Percentiles rank a stretch among this genome's conserved stretches.
These are phyloP conservation scores for Trypanosoma lewisi DNA, from an alignment of 208 protist species.

Conservation along the genomic window DNA sequence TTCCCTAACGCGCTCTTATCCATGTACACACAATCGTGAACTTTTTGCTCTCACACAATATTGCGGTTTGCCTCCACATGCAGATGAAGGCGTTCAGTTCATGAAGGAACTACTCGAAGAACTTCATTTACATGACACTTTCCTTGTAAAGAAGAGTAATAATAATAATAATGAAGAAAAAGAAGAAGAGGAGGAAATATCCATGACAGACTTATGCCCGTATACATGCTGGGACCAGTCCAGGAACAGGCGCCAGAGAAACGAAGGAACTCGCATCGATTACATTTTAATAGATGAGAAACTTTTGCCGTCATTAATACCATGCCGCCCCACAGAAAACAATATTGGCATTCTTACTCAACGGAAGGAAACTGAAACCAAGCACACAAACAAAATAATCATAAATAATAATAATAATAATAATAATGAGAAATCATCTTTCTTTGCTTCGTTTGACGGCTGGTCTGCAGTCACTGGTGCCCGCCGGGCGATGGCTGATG, in stretches of 20 bases:
- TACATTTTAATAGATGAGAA: conserved; percentile 84
- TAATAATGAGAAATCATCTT: conserved; percentile 15
- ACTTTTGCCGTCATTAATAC: conserved; percentile 44
- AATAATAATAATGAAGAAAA: not conserved
- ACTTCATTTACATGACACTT: conserved; percentile 12
- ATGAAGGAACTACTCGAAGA: conserved; percentile 47
- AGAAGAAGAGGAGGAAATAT: conserved; percentile 23
- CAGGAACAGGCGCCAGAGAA: conserved; percentile 75
- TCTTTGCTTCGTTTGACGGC: conserved; percentile 70
- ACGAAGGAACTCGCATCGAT: conserved; percentile 88
- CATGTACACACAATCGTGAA: conserved; percentile 49
- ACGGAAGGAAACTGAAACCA: too few species aligned
- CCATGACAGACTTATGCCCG: conserved; percentile 59
- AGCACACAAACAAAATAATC: too few species aligned
- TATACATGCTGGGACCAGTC: conserved; percentile 93
- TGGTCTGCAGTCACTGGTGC: conserved; percentile 29
- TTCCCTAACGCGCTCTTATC: conserved; percentile 37
- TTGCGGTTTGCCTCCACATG: conserved; percentile 69
- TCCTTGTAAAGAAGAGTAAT: not conserved
- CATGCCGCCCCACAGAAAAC: conserved; percentile 53
- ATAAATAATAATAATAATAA: too few species aligned
- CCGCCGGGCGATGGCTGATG: conserved; percentile 54
- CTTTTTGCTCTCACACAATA: conserved; percentile 57
- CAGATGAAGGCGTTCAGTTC: conserved; percentile 51
- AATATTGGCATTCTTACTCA: conserved; percentile 35